Evolutionary conservation across 1,284 basidiomycete species (phyloP), one percentile per base, ranked within the genome.

Genomic region (Cutaneotrichosporon cavernicola): DNA sequence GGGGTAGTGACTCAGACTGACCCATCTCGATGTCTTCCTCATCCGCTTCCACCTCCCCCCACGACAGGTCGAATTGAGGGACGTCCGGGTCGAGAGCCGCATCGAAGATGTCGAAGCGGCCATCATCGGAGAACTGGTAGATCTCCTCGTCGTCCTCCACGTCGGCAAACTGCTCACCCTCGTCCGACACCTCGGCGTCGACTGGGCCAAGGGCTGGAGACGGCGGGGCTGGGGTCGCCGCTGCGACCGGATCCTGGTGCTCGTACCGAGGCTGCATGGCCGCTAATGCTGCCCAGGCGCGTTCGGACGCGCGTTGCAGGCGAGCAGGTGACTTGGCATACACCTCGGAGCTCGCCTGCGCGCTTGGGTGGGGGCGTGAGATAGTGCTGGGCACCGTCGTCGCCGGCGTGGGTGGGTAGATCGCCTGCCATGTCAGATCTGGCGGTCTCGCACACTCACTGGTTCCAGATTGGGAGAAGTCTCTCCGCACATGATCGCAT

Each of bases 251-350:
- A 0, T 61, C 63, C 2, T 49, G 31, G n/a, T 55, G 22, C 43
- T 47, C 43, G 22, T n/a, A n/a, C 47, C 14, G 14, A 1, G 52
- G 34, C 55, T 56, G 61, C 14, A 62, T 13, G 22, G 47, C 59
- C 0, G 58, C 63, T 6, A 60, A 34, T 5, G 58, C 55, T 5
- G 55, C 49, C 63, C 63, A 64, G 0, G 63, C 63, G 47, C 47
- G 63, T 38, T 64, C 59, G n/a, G 47, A 38, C 46, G 63, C 63
- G 5, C 63, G 58, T 49, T 56, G 36, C 14, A 56, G 4, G 22
- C 55, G n/a, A 18, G 36, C 38, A 0, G 55, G 55, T 7, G 55
- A 53, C 51, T 56, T 40, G 55, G 21, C 18, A 7, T 5, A n/a
- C 4, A 8, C 10, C 32, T 21, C 13, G 16, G 21, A 30, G n/a